Evolutionary conservation across 2,329 filamentous ascomycete genomes (phyloP).

Genomic region (Claviceps sp.): DNA sequence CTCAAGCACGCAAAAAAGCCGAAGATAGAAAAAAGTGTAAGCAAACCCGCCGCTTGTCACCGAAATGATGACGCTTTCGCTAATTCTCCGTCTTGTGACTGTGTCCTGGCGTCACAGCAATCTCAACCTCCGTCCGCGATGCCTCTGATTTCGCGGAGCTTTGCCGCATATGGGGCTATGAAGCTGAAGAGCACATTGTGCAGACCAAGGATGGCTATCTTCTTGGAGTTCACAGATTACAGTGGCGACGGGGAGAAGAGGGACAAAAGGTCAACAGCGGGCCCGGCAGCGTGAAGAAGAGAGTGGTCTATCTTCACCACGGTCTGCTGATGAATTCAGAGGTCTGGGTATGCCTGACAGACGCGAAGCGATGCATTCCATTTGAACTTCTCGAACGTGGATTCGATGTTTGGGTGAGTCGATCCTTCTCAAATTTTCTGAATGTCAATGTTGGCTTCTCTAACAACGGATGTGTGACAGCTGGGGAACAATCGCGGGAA

Average conservation of each 20-base stretch:
- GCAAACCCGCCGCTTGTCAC: constrained; percentile 9
- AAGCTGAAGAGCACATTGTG: constrained; percentile 89
- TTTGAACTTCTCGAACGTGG: constrained; percentile 82
- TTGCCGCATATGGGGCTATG: constrained; percentile 83
- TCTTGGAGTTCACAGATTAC: constrained; percentile 76
- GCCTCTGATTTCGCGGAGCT: constrained; percentile 88
- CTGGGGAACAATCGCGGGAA: constrained; percentile 96
- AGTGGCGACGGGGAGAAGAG: constrained; percentile 72
- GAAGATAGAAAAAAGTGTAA: constrained; percentile 53
- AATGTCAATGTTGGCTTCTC: not conserved
- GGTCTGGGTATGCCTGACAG: constrained; percentile 90
- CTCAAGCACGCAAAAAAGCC: constrained; percentile 53
- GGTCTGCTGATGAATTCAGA: constrained; percentile 97
- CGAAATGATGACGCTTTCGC: constrained; percentile 20
- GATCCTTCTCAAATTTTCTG: not conserved
- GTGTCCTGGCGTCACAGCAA: constrained; percentile 27
- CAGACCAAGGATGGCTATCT: constrained; percentile 92
- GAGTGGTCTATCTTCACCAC: constrained; percentile 87
- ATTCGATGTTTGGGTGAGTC: constrained; percentile 82
- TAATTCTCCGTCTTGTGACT: constrained; percentile 28
- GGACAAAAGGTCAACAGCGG: constrained; percentile 64
- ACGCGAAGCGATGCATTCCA: constrained; percentile 71
- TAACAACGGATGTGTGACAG: constrained; percentile 24
- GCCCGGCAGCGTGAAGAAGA: constrained; percentile 56
- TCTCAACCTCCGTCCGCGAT: constrained; percentile 67